phyloP scores from a whole-genome alignment of 164 flowering plant genomes.

The Kalanchoe fedtschenkoi region DNA sequence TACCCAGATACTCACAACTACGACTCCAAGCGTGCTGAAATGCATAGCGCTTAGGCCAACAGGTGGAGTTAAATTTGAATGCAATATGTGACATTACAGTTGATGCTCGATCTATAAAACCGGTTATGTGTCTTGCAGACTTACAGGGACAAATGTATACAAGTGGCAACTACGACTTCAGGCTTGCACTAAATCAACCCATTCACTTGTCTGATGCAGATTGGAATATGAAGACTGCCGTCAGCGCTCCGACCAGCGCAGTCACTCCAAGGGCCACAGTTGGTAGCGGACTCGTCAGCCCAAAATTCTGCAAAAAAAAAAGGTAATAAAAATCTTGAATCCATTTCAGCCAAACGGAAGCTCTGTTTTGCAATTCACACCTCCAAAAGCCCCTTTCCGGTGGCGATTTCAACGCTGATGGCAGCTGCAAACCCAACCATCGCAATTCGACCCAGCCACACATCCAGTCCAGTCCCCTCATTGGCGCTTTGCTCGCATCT shows the following conservation, averaged over 20 bases:
- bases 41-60: neutral
- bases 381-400: conserved; percentile 94
- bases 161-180: neutral
- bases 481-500: conserved; percentile 65
- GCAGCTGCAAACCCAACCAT: conserved; percentile 89
- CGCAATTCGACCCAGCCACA: conserved; percentile 90
- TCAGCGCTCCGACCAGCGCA: conserved; percentile 67
- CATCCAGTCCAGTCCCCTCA: conserved; percentile 54
- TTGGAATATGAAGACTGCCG: conserved; percentile 88
- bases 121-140: neutral
- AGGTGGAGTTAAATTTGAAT: neutral
- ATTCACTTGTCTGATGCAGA: conserved; percentile 59
- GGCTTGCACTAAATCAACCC: neutral
- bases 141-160: neutral
- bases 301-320: conserved; percentile 72
- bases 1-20: no score
- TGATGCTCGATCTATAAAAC: neutral
- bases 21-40: no score
- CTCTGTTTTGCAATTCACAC: conserved; percentile 22
- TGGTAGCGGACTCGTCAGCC: conserved; percentile 65
- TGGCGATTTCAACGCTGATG: conserved; percentile 58
- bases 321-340: neutral
- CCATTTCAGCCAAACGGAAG: neutral
- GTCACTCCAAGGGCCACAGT: conserved; percentile 84
- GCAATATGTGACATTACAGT: neutral